A percentile compares a stretch with the other conserved stretches of the same genome.
Evolutionary conservation across 306 rosid species (phyloP).

Genomic region (Vigna hirtella): DNA sequence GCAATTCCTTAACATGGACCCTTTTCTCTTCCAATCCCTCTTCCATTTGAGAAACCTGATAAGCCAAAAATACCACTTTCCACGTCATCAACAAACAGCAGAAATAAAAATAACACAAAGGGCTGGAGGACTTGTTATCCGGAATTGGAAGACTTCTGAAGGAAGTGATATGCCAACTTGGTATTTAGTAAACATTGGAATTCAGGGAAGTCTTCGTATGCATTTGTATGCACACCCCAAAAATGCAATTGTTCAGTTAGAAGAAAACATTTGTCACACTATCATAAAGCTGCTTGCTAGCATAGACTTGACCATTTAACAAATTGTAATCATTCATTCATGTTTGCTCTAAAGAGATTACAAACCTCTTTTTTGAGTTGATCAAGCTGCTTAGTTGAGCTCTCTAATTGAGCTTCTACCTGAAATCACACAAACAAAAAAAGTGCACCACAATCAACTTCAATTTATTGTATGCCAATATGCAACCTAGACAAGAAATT

Average conservation of each 20-base stretch:
- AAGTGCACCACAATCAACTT: slow-evolving; percentile 11
- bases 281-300: slow-evolving; percentile 22
- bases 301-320: not conserved
- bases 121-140: not conserved
- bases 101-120: slow-evolving; percentile 32
- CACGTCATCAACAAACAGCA: slow-evolving; percentile 34
- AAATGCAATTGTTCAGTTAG: slow-evolving; percentile 27
- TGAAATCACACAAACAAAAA: slow-evolving; percentile 44
- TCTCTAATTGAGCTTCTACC: slow-evolving; percentile 71
- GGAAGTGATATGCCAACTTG: slow-evolving; percentile 13
- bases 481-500: slow-evolving; percentile 41
- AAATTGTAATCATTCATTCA: slow-evolving; percentile 31
- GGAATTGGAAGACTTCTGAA: slow-evolving; percentile 28
- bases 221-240: slow-evolving; percentile 20
- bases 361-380: slow-evolving; percentile 82
- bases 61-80: slow-evolving; percentile 45
- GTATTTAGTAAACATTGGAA: slow-evolving; percentile 25
- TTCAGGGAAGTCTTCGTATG: not conserved
- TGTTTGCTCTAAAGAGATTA: slow-evolving; percentile 34
- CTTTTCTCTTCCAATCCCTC: slow-evolving; percentile 57
- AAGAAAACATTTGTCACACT: slow-evolving; percentile 24
- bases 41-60: slow-evolving; percentile 68
- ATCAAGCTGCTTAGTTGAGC: slow-evolving; percentile 60
- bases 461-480: slow-evolving; percentile 26
- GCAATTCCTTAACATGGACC: slow-evolving; percentile 58